phyloP scores from a whole-genome alignment of 768 basidiomycete genomes.

The Clavulina sp. region DNA sequence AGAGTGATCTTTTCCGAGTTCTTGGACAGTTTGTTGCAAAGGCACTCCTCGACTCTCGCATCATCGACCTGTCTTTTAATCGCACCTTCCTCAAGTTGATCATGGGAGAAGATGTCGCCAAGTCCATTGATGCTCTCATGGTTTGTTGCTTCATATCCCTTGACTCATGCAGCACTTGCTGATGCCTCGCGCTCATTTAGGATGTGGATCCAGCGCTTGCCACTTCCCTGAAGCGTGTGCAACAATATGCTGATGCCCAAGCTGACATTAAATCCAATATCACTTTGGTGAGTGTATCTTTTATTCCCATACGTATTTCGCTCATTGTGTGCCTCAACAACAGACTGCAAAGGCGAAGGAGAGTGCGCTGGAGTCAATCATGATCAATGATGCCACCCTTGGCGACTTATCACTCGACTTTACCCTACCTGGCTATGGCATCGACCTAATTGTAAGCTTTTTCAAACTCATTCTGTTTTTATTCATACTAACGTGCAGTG shows the following conservation, averaged over 20 bases:
- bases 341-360: conserved; percentile 13
- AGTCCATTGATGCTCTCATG: conserved; percentile 68
- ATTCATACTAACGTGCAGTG: not conserved
- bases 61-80: conserved; percentile 91
- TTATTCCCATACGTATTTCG: not conserved
- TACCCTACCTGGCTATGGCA: conserved; percentile 88
- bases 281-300: conserved; percentile 15
- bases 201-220: conserved; percentile 74
- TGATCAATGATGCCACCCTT: conserved; percentile 45
- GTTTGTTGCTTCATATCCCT: conserved; percentile 24
- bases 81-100: conserved; percentile 86
- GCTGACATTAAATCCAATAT: conserved; percentile 30
- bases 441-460: conserved; percentile 64
- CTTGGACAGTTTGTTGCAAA: conserved; percentile 95
- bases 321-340: conserved; percentile 7
- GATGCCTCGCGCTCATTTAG: conserved; percentile 26
- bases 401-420: conserved; percentile 91
- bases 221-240: conserved; percentile 65
- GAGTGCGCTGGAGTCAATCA: conserved; percentile 25
- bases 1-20: conserved; percentile 69
- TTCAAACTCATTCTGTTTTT: conserved; percentile 2
- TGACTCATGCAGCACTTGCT: not conserved
- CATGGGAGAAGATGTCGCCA: conserved; percentile 70
- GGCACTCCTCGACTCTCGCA: conserved; percentile 90
- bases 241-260: conserved; percentile 26